Percentiles rank a stretch among this genome's conserved stretches.
phyloP scores from a whole-genome alignment of 768 basidiomycete species.

The Hygrocybe coccinea region DNA sequence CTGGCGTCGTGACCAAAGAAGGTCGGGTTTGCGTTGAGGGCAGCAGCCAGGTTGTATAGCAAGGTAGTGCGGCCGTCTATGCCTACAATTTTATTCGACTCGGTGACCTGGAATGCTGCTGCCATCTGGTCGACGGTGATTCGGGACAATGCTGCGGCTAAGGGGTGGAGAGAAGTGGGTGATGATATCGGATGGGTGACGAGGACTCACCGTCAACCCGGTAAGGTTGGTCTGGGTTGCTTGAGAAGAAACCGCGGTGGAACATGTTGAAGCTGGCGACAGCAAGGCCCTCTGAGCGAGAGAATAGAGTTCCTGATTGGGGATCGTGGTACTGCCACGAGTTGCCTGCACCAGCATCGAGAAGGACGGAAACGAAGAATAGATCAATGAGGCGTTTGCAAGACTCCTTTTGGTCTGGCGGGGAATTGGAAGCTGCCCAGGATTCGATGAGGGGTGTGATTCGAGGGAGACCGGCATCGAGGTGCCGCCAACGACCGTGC shows the following conservation, averaged over 20 bases:
- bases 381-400: constrained; percentile 80
- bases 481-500: constrained; percentile 87
- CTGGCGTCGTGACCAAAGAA: constrained; percentile 73
- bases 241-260: constrained; percentile 73
- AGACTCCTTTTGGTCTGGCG: constrained; percentile 51
- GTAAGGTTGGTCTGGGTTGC: constrained; percentile 52
- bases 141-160: constrained; percentile 66
- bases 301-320: constrained; percentile 47
- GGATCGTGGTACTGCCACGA: constrained; percentile 72
- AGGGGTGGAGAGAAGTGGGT: not conserved
- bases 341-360: constrained; percentile 91
- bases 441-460: constrained; percentile 53
- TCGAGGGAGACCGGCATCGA: constrained; percentile 65
- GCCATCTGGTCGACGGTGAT: constrained; percentile 59
- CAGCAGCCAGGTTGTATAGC: constrained; percentile 65
- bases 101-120: constrained; percentile 71
- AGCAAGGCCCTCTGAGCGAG: constrained; percentile 77
- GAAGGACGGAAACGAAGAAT: constrained; percentile 83
- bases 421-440: constrained; percentile 45
- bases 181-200: not conserved
- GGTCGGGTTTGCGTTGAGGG: constrained; percentile 57
- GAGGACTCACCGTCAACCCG: constrained; percentile 67
- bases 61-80: constrained; percentile 81
- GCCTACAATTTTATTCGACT: constrained; percentile 82
- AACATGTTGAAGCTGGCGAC: constrained; percentile 94